Evolutionary conservation across 2,329 filamentous ascomycete species (phyloP).

Genomic region (Iodosphaeria phyllophila): DNA sequence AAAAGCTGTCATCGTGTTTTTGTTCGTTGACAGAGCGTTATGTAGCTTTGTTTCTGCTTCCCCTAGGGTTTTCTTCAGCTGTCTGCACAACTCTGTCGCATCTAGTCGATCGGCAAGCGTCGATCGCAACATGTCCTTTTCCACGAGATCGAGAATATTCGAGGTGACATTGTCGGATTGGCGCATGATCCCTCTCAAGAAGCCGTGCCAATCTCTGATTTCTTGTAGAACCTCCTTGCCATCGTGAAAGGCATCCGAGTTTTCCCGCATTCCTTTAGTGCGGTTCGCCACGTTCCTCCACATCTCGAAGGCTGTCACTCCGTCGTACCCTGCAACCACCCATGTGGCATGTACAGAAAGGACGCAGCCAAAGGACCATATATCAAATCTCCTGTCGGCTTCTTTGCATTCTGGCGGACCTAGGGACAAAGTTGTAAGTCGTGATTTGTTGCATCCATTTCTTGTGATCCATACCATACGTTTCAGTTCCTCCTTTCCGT

Average conservation of each 20-base stretch:
- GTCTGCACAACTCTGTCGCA: too few relatives aligned
- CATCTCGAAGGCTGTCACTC: conserved; percentile 10
- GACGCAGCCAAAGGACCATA: conserved; percentile 21
- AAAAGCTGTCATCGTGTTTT: too few relatives aligned
- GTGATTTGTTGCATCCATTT: too few relatives aligned
- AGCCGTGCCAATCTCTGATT: conserved; percentile 9
- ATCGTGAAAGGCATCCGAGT: conserved; percentile 9
- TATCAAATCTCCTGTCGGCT: conserved; percentile 9
- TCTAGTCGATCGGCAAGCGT: background rate
- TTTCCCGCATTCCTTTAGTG: background rate
- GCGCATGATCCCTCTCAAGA: conserved; percentile 5
- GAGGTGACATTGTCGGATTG: conserved; percentile 7
- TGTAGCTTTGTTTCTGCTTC: too few relatives aligned
- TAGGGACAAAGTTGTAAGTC: conserved; percentile 1
- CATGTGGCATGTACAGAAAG: conserved; percentile 19
- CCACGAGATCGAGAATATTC: conserved; percentile 9
- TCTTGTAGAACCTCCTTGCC: conserved; percentile 6
- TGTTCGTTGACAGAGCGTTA: too few relatives aligned
- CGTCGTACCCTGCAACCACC: conserved; percentile 14
- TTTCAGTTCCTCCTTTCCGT: conserved; percentile 13
- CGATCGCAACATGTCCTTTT: conserved; percentile 5
- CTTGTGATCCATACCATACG: conserved; percentile 18
- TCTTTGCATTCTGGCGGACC: conserved; percentile 4
- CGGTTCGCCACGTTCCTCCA: conserved; percentile 4
- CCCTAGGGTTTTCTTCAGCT: too few relatives aligned